Evolutionary conservation across 495 filamentous ascomycete genomes (phyloP).

Genomic region (Rusavskia elegans): DNA sequence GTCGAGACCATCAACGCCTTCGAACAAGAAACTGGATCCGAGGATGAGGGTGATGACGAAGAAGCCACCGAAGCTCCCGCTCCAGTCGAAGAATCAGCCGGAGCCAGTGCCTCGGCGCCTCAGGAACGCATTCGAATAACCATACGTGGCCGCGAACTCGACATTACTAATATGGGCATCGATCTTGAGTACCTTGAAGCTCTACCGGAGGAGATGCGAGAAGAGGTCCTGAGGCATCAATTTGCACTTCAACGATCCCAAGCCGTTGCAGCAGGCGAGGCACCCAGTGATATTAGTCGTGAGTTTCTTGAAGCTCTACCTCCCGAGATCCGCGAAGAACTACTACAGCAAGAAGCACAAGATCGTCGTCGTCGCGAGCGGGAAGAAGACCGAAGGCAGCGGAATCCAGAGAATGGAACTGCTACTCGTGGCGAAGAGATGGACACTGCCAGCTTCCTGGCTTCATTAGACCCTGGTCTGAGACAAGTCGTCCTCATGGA

Average conservation of each 20-base stretch:
- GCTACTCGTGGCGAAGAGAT: slow-evolving; percentile 63
- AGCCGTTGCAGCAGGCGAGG: slow-evolving; percentile 64
- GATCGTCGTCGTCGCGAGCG: slow-evolving; percentile 84
- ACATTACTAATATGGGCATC: slow-evolving; percentile 88
- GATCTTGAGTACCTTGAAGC: slow-evolving; percentile 88
- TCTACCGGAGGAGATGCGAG: slow-evolving; percentile 82
- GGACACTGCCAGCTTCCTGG: slow-evolving; percentile 82
- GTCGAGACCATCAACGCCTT: slow-evolving; percentile 43
- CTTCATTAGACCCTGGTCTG: slow-evolving; percentile 73
- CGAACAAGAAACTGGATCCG: background rate
- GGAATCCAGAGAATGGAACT: slow-evolving; percentile 33
- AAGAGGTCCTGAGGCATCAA: slow-evolving; percentile 86
- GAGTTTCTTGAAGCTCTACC: slow-evolving; percentile 93
- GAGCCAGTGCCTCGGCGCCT: slow-evolving; percentile 34
- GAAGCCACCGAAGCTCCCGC: slow-evolving; percentile 16
- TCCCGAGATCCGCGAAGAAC: slow-evolving; percentile 72
- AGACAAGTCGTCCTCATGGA: slow-evolving; percentile 79
- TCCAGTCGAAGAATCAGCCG: slow-evolving; percentile 19
- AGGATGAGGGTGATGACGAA: background rate
- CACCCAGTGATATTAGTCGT: slow-evolving; percentile 73
- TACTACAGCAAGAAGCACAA: slow-evolving; percentile 74
- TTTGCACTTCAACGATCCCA: slow-evolving; percentile 67
- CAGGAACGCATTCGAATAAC: slow-evolving; percentile 52
- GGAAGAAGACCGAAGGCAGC: slow-evolving; percentile 51
- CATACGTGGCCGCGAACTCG: slow-evolving; percentile 68